Conservation (phyloP, 352 stramenopile genomes). For the Globisporangium alternatum region DNA sequence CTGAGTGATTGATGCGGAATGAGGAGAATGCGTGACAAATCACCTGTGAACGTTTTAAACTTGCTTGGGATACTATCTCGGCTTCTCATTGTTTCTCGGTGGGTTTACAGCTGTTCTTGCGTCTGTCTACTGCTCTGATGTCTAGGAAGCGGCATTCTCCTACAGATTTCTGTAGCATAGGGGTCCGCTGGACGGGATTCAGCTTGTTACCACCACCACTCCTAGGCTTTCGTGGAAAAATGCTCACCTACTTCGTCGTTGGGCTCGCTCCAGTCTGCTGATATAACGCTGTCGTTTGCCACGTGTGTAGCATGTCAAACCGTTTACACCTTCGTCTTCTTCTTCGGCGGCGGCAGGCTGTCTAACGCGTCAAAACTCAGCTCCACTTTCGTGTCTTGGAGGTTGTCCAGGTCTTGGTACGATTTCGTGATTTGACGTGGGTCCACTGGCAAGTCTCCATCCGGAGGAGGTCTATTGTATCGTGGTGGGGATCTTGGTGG, state of each 20-base stretch:
- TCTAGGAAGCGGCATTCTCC: too few relatives aligned
- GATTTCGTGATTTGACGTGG: constrained; percentile 79
- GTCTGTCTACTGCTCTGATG: too few relatives aligned
- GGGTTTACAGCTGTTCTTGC: too few relatives aligned
- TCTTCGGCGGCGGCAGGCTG: constrained; percentile 79
- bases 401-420: constrained; percentile 82
- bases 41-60: too few relatives aligned
- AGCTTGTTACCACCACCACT: too few relatives aligned
- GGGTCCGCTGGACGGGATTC: too few relatives aligned
- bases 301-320: background rate
- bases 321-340: constrained; percentile 75
- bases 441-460: constrained; percentile 71
- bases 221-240: too few relatives aligned
- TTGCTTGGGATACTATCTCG: background rate
- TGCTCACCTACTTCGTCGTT: background rate
- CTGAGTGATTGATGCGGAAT: background rate
- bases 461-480: constrained; percentile 35
- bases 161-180: too few relatives aligned
- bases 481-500: constrained; percentile 36
- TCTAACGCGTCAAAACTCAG: constrained; percentile 80
- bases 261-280: background rate
- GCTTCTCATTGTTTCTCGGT: background rate
- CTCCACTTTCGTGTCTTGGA: constrained; percentile 82
- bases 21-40: background rate
- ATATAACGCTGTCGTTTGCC: background rate